phyloP scores from a whole-genome alignment of 208 protist species.

The Leishmania major region DNA sequence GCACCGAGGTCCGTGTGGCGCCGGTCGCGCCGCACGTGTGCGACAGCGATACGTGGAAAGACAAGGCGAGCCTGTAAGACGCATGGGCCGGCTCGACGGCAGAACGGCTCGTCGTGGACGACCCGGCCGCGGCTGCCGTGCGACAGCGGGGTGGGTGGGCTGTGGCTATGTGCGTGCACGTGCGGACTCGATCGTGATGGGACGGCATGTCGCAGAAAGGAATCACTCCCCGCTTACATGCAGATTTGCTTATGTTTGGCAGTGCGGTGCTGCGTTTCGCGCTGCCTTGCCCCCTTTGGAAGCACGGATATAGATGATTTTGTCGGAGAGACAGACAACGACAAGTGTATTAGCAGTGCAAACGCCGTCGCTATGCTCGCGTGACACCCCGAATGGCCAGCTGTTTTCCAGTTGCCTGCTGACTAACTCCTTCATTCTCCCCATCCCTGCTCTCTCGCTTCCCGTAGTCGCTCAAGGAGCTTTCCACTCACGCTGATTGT shows the following conservation, averaged over 20 bases:
- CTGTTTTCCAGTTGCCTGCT: background rate
- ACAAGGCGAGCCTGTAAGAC: background rate
- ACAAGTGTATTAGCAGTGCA: background rate
- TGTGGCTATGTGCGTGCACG: background rate
- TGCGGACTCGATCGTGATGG: no score
- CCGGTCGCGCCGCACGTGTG: background rate
- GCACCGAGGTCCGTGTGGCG: background rate
- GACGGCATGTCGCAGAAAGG: no score
- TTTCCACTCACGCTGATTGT: background rate
- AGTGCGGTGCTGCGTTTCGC: background rate
- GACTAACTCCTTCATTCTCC: background rate
- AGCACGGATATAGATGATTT: background rate
- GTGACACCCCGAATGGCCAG: background rate
- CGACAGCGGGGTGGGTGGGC: background rate
- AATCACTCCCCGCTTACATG: no score
- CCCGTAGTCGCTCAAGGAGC: background rate
- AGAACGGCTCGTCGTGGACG: no score
- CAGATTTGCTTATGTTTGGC: no score
- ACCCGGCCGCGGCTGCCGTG: no score
- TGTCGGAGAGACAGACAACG: background rate
- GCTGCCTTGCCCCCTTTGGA: background rate
- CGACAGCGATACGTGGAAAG: background rate
- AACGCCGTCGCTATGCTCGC: background rate
- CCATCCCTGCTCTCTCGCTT: background rate
- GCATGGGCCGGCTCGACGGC: background rate